A percentile compares a stretch with the other conserved stretches of the same genome.
These are phyloP conservation scores for Batkoa obscura DNA, from an alignment of 371 early-diverging fungal species.

Conservation along the genomic window DNA sequence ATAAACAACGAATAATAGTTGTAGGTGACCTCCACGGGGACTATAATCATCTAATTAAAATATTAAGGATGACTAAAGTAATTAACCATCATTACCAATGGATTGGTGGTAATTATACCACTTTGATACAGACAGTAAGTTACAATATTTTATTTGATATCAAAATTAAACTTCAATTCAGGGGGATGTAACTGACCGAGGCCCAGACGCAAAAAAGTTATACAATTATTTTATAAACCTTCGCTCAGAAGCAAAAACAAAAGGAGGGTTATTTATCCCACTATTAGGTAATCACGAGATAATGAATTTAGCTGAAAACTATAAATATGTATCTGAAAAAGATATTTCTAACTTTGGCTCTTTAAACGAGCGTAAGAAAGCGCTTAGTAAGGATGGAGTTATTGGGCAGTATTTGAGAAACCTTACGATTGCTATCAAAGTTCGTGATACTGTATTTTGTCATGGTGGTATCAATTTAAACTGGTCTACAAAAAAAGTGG, in stretches of 20 bases:
- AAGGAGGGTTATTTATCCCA: slow-evolving; percentile 34
- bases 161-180: too few species aligned
- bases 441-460: slow-evolving; percentile 40
- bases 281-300: slow-evolving; percentile 47
- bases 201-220: slow-evolving; percentile 43
- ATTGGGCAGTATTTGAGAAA: slow-evolving; percentile 33
- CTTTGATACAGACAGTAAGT: slow-evolving; percentile 29
- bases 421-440: slow-evolving; percentile 31
- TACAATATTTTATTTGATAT: too few species aligned
- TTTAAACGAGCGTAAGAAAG: slow-evolving; percentile 20
- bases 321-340: slow-evolving; percentile 39
- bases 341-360: slow-evolving; percentile 49
- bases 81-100: slow-evolving; percentile 36
- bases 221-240: slow-evolving; percentile 34
- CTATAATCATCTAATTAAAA: slow-evolving; percentile 23
- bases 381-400: slow-evolving; percentile 36
- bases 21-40: slow-evolving; percentile 67
- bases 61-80: slow-evolving; percentile 37
- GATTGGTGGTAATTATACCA: slow-evolving; percentile 34
- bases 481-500: slow-evolving; percentile 17
- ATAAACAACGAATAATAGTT: slow-evolving; percentile 34
- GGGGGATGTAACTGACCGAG: slow-evolving; percentile 63
- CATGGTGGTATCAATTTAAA: slow-evolving; percentile 49
- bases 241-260: slow-evolving; percentile 28
- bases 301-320: slow-evolving; percentile 27